These are phyloP conservation scores for Fagopyrum homotropicum DNA, from an alignment of 148 eudicot species.

Conservation along the genomic window DNA sequence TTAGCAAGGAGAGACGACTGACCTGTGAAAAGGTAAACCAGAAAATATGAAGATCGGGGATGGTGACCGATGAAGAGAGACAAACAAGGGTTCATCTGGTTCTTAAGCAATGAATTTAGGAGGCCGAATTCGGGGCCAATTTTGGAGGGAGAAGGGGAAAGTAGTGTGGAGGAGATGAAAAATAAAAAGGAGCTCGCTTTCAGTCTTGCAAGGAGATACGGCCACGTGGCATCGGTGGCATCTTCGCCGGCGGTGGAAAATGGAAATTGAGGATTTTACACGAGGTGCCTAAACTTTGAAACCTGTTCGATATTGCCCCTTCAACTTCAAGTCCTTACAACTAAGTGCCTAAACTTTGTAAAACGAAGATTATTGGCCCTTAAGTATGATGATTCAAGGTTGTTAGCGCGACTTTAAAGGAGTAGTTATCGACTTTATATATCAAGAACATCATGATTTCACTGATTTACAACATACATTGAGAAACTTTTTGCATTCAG, in stretches of 20 bases:
- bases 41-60: neutral
- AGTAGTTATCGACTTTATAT: no score
- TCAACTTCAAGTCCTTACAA: no score
- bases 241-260: no score
- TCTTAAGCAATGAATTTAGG: neutral
- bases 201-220: neutral
- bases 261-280: no score
- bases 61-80: neutral
- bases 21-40: neutral
- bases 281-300: no score
- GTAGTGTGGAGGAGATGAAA: neutral
- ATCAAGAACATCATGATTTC: no score
- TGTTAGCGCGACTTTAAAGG: no score
- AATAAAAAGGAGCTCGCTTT: neutral
- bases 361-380: no score
- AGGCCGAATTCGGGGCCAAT: neutral
- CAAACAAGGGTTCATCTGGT: neutral
- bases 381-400: no score
- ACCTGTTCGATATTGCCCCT: no score
- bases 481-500: constrained; percentile 1
- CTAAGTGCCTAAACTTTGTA: no score
- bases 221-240: neutral
- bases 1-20: neutral
- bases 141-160: no score
- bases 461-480: neutral